phyloP scores from a whole-genome alignment of 768 basidiomycete genomes.

The Suillus fuscotomentosus region DNA sequence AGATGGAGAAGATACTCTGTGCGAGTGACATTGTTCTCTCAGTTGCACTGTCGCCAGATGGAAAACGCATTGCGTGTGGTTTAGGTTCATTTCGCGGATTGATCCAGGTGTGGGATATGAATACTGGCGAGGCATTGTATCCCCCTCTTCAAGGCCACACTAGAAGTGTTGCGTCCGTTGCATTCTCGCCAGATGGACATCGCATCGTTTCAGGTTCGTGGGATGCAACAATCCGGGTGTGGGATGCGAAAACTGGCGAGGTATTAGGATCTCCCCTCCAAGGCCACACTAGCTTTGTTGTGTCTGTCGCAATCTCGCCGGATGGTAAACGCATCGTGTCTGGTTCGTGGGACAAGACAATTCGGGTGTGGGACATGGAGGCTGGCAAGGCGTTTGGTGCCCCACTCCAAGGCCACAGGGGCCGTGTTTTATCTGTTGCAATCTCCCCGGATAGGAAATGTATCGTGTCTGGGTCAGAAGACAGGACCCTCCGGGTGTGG shows the following conservation, averaged over 20 bases:
- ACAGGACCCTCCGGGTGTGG: slow-evolving; percentile 2
- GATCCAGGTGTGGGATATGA: slow-evolving; percentile 4
- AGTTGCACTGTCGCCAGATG: neutral
- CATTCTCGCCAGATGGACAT: slow-evolving; percentile 26
- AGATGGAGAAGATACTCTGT: neutral
- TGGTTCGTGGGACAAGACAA: neutral
- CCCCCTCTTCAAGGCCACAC: neutral
- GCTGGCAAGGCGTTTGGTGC: neutral
- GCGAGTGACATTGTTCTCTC: accelerated
- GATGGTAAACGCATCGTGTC: slow-evolving; percentile 1
- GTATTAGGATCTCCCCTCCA: slow-evolving; percentile 14
- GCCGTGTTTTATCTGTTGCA: neutral
- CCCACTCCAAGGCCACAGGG: neutral
- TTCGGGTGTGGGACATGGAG: slow-evolving; percentile 13
- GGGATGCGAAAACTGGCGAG: slow-evolving; percentile 11
- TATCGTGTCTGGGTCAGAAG: slow-evolving; percentile 3
- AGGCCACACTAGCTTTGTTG: neutral
- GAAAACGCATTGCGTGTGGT: slow-evolving; percentile 9
- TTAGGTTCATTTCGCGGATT: slow-evolving; percentile 8
- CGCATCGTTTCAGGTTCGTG: slow-evolving; percentile 20
- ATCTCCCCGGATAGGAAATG: slow-evolving; percentile 1
- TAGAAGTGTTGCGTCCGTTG: slow-evolving; percentile 5
- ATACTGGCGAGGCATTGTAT: neutral
- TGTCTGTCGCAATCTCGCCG: neutral
- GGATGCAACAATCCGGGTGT: neutral